These are phyloP conservation scores for Pseudogymnoascus sp. DNA, from an alignment of 2,329 filamentous ascomycete genomes.

Conservation along the genomic window DNA sequence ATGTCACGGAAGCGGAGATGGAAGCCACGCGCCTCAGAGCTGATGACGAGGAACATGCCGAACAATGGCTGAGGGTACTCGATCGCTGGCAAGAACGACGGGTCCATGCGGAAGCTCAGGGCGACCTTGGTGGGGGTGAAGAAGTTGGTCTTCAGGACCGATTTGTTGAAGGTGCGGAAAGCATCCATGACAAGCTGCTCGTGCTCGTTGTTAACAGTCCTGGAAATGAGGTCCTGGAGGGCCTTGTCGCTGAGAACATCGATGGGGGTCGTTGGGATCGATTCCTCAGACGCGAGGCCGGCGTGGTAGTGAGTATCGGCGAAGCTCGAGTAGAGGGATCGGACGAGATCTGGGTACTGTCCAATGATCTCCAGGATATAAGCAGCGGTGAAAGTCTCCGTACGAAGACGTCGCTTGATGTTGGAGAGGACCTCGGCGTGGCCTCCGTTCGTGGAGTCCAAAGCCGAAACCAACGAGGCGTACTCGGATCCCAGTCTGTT, in stretches of 20 bases:
- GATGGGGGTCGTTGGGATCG: slow-evolving; percentile 44
- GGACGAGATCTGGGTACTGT: slow-evolving; percentile 78
- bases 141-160: slow-evolving; percentile 92
- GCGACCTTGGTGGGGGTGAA: slow-evolving; percentile 96
- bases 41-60: slow-evolving; percentile 98
- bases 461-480: slow-evolving; percentile 69
- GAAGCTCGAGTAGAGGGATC: slow-evolving; percentile 83
- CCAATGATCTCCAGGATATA: slow-evolving; percentile 98
- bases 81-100: slow-evolving; percentile 75
- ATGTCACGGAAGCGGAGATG: slow-evolving; percentile 97
- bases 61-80: slow-evolving; percentile 93
- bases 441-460: slow-evolving; percentile 72
- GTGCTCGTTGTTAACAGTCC: slow-evolving; percentile 82
- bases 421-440: slow-evolving; percentile 81
- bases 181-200: slow-evolving; percentile 97
- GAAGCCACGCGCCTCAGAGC: slow-evolving; percentile 93
- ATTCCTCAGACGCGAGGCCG: slow-evolving; percentile 38
- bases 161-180: slow-evolving; percentile 90
- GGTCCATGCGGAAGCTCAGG: slow-evolving; percentile 88
- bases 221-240: slow-evolving; percentile 68
- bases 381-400: slow-evolving; percentile 94
- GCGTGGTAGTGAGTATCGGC: slow-evolving; percentile 69
- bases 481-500: slow-evolving; percentile 93
- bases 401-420: slow-evolving; percentile 89
- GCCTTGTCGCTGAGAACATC: slow-evolving; percentile 68